phyloP scores from a whole-genome alignment of 225 moss, liverwort and hornwort genomes.

The Climacium dendroides region DNA sequence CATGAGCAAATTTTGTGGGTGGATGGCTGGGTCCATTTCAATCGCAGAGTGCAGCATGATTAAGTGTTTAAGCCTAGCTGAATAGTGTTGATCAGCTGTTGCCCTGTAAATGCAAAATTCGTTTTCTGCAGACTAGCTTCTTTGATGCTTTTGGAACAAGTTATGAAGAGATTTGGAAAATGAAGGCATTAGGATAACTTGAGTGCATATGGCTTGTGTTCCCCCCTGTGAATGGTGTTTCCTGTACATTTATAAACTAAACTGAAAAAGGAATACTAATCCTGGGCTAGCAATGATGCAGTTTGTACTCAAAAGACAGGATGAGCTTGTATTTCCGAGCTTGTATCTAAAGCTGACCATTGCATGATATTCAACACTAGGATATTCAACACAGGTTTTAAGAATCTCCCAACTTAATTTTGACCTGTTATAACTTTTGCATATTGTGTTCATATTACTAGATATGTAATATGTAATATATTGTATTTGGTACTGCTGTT shows the following conservation, averaged over 20 bases:
- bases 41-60: constrained; percentile 15
- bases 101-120: constrained; percentile 11
- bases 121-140: constrained; percentile 12
- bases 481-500: neutral
- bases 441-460: neutral
- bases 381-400: neutral
- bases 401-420: neutral
- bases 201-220: neutral
- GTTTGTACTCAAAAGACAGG: no score
- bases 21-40: constrained; percentile 2
- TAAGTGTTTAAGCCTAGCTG: neutral
- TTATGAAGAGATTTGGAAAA: constrained; percentile 8
- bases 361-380: no score
- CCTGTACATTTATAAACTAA: neutral
- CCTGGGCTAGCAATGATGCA: neutral
- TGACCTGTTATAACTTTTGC: neutral
- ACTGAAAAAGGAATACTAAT: neutral
- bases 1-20: constrained; percentile 26
- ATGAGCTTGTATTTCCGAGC: neutral
- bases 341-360: neutral
- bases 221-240: neutral
- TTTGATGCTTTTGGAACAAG: constrained; percentile 11
- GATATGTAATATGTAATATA: neutral
- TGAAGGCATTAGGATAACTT: neutral
- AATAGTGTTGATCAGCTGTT: constrained; percentile 7